Evolutionary conservation across 106 monocot genomes (phyloP).

Genomic region (Dioscorea alata): DNA sequence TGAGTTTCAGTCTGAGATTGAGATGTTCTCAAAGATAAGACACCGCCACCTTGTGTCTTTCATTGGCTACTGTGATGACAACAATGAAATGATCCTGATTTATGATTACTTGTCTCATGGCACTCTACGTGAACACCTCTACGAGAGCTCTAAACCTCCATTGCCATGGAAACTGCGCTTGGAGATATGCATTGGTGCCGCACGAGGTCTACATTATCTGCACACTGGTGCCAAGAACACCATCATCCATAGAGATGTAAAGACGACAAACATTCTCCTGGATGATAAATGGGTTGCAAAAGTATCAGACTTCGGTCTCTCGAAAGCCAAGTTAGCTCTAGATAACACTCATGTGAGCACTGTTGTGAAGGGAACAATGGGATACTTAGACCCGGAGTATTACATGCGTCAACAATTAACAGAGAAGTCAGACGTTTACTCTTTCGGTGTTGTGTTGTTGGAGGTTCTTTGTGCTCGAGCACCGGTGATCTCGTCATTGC

Average conservation of each 20-base stretch:
- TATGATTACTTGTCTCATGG: constrained; percentile 79
- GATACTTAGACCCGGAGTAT: constrained; percentile 78
- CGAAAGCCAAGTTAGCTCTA: constrained; percentile 43
- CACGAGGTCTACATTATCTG: constrained; percentile 75
- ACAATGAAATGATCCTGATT: constrained; percentile 75
- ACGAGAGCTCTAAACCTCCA: constrained; percentile 55
- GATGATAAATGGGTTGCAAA: constrained; percentile 71
- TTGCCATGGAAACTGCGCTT: constrained; percentile 74
- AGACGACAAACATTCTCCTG: constrained; percentile 80
- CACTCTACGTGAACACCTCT: constrained; percentile 66
- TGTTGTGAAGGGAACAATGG: constrained; percentile 75
- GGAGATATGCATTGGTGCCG: constrained; percentile 85
- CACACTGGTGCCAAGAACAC: constrained; percentile 78
- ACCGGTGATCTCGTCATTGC: constrained; percentile 34
- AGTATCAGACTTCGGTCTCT: constrained; percentile 76
- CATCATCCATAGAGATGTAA: constrained; percentile 81
- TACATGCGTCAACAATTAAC: constrained; percentile 73
- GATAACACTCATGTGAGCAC: constrained; percentile 77
- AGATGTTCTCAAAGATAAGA: constrained; percentile 82
- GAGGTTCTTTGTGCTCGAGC: constrained; percentile 72
- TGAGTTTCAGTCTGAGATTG: constrained; percentile 83
- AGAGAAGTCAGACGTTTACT: constrained; percentile 82
- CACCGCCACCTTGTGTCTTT: constrained; percentile 81
- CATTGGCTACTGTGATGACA: constrained; percentile 80
- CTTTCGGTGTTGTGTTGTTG: constrained; percentile 72